Base-by-base conservation (phyloP, 805 yeast species). In the Saccharomyces kudriavzevii region DNA sequence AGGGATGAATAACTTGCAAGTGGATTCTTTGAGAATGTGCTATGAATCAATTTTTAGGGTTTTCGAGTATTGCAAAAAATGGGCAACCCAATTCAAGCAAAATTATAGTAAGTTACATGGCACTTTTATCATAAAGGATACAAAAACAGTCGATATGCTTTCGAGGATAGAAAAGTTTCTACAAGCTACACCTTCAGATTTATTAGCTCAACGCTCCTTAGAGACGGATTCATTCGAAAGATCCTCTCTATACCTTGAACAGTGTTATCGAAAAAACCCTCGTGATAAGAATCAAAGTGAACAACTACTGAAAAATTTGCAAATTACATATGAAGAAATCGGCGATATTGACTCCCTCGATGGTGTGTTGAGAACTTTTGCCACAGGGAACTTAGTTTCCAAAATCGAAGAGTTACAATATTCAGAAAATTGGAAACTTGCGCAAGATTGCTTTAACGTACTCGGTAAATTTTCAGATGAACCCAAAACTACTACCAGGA, bases 291-390 rank as follows among this genome's bases (percentile, higher is more conserved):
- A 74, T 14, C 48, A 43, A 8, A 52, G 63, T 56, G 73, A 71
- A 61, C 43, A 35, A 35, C 76, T 75, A 24, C 66, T 73, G 0
- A 76, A 83, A 14, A 59, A 61, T 4, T 69, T 94, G n/a, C 89
- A 89, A 60, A 77, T 78, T 27, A 87, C 91, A 74, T 94, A 94
- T 67, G 85, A 96, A 6, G 85, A 82, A 54, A 81, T 94, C 49
- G 92, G 89, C 61, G 99, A 95, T 63, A 77, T 84, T 40, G 99
- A 94, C 72, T 84, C 96, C 0, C 74, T 94, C 30, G 91, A 87
- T 64, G 99, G 99, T 24, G 82, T 89, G 4, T 71, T 91, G 53
- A 83, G 87, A 55, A 78, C 78, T 55, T 85, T 88, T 60, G 82
- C 96, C 0, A 78, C 85, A 0, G 80, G 82, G 45, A 81, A 82